Percentiles rank a stretch among this genome's conserved stretches.
Evolutionary conservation across 192 early-diverging fungal species (phyloP).

Genomic region (Dimargaris cristalligena): DNA sequence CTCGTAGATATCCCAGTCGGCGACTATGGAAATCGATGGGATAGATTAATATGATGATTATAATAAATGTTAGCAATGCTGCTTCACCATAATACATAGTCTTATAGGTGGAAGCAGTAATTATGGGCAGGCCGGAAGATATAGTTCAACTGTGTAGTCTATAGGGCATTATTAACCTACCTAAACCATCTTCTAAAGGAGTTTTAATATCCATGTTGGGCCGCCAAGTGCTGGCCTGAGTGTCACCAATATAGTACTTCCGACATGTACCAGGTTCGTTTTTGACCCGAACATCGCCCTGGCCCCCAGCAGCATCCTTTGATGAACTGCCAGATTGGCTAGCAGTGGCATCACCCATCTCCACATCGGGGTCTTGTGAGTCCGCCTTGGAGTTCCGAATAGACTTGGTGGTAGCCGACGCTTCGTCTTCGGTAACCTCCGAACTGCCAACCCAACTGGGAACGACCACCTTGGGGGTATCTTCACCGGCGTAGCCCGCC

Average conservation of each 20-base stretch:
- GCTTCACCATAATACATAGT: too few relatives aligned
- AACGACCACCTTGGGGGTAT: conserved; percentile 75
- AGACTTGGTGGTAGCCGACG: conserved; percentile 15
- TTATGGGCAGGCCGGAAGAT: background rate
- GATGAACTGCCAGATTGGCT: background rate
- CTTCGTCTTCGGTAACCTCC: conserved; percentile 20
- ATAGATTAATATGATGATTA: too few relatives aligned
- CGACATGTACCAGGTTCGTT: conserved; percentile 15
- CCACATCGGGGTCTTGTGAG: conserved; percentile 16
- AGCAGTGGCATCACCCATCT: conserved; percentile 6
- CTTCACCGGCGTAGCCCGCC: conserved; percentile 95
- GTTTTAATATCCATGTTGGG: conserved; percentile 64
- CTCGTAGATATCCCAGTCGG: conserved; percentile 89
- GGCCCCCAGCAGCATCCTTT: background rate
- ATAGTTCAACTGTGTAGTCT: background rate
- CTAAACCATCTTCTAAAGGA: conserved; percentile 71
- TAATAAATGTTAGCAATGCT: too few relatives aligned
- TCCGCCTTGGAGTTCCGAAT: conserved; percentile 12
- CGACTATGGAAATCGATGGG: too few relatives aligned
- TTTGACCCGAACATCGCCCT: conserved; percentile 4
- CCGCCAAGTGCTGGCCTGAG: conserved; percentile 50
- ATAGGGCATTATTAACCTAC: background rate
- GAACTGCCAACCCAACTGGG: conserved; percentile 62
- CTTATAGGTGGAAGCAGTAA: too few relatives aligned
- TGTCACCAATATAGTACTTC: conserved; percentile 54